Evolutionary conservation across 2,329 filamentous ascomycete species (phyloP).

Genomic region (Aspergillus costaricaensis): DNA sequence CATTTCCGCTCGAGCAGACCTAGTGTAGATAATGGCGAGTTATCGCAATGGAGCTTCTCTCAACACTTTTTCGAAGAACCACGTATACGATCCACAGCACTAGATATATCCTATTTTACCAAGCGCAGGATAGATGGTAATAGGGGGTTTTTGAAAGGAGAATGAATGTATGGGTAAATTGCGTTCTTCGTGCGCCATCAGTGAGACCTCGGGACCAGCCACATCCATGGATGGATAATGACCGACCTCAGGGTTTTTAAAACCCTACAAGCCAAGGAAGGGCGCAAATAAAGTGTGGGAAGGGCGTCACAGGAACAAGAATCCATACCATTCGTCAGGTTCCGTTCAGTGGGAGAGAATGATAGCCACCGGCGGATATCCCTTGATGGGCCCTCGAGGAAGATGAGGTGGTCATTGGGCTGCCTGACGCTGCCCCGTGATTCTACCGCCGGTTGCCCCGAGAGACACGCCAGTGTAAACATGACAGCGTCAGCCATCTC

Average conservation of each 20-base stretch:
- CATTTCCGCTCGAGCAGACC: background rate
- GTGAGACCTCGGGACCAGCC: background rate
- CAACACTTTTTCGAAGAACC: background rate
- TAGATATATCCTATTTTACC: background rate
- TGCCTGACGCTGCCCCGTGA: slow-evolving; percentile 12
- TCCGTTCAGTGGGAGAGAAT: background rate
- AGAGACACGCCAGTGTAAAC: slow-evolving; percentile 32
- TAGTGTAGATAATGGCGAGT: background rate
- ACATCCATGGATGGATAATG: background rate
- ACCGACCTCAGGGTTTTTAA: background rate
- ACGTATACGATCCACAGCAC: background rate
- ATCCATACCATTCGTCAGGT: background rate
- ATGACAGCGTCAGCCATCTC: slow-evolving; percentile 17
- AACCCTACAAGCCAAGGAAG: background rate
- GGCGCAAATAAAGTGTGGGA: background rate
- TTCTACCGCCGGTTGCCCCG: slow-evolving; percentile 28
- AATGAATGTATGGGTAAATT: too few relatives aligned
- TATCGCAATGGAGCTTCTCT: background rate
- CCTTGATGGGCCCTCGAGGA: background rate
- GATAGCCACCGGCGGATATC: slow-evolving; percentile 5
- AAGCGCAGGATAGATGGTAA: background rate
- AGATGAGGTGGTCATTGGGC: slow-evolving; percentile 4
- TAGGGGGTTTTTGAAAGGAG: too few relatives aligned
- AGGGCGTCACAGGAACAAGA: background rate
- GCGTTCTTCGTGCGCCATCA: background rate